These are phyloP conservation scores for Ulota crispa DNA, from an alignment of 225 moss, liverwort and hornwort genomes.

Conservation along the genomic window DNA sequence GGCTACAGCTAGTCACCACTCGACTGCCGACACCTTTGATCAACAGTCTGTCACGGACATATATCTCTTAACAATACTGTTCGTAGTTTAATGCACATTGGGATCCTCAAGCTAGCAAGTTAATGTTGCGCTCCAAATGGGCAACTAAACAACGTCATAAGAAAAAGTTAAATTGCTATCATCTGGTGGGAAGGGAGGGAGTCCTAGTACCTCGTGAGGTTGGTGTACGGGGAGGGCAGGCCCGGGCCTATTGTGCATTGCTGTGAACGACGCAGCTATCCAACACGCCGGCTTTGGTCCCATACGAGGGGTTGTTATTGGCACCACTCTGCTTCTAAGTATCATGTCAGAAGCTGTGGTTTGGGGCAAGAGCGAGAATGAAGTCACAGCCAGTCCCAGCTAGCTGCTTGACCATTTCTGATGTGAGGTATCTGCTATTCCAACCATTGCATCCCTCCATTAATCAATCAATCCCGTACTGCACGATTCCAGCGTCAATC, in stretches of 20 bases:
- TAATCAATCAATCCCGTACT: slow-evolving; percentile 4
- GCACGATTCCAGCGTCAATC: not conserved
- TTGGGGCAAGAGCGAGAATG: not conserved
- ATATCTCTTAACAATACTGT: not conserved
- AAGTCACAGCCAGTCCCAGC: slow-evolving; percentile 11
- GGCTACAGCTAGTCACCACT: not conserved
- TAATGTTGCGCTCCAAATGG: not conserved
- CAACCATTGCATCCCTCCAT: slow-evolving; percentile 12
- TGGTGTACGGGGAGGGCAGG: not conserved
- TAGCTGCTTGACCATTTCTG: not conserved
- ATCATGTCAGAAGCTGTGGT: slow-evolving; percentile 28
- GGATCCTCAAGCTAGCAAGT: not conserved
- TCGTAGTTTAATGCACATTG: not conserved
- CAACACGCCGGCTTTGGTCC: slow-evolving; percentile 31
- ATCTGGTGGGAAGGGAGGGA: not conserved
- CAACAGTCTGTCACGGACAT: not conserved
- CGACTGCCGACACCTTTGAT: not conserved
- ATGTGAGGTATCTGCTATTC: slow-evolving; percentile 19
- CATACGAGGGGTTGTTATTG: slow-evolving; percentile 24
- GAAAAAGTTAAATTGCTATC: not conserved
- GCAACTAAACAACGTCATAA: not conserved
- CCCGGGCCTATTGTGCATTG: slow-evolving; percentile 32
- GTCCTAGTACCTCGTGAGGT: slow-evolving; percentile 23
- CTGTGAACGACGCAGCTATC: slow-evolving; percentile 26
- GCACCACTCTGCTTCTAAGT: slow-evolving; percentile 13